phyloP scores from a whole-genome alignment of 129 eudicot genomes.

The Heracleum sosnowskyi region DNA sequence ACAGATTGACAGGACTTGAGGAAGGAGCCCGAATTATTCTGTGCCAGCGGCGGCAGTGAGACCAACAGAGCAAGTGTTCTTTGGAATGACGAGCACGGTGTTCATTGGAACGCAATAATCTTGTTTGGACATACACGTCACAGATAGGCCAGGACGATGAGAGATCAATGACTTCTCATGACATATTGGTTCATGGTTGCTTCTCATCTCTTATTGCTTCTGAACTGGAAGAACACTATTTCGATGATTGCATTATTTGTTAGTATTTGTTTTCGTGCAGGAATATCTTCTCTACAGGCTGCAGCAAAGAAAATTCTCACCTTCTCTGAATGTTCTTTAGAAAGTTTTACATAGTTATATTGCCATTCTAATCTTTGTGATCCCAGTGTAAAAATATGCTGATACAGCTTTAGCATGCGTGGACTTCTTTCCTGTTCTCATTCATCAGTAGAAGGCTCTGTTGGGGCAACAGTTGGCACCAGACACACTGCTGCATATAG shows the following conservation, averaged over 20 bases:
- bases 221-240: not conserved
- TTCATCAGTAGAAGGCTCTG: not conserved
- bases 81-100: not conserved
- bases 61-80: not conserved
- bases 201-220: not conserved
- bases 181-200: not conserved
- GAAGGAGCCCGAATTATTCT: not conserved
- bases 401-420: not conserved
- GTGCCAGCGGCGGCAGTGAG: not conserved
- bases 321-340: not conserved
- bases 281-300: not conserved
- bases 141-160: conserved; percentile 40
- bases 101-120: not conserved
- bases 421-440: not conserved
- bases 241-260: not conserved
- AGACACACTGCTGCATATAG: not conserved
- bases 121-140: not conserved
- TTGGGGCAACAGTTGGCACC: not conserved
- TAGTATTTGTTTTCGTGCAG: not conserved
- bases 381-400: not conserved
- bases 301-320: not conserved
- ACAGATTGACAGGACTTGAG: not conserved
- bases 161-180: conserved; percentile 54
- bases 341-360: not conserved
- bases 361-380: not conserved